phyloP scores from a whole-genome alignment of 768 basidiomycete genomes.

The Panus rudis region DNA sequence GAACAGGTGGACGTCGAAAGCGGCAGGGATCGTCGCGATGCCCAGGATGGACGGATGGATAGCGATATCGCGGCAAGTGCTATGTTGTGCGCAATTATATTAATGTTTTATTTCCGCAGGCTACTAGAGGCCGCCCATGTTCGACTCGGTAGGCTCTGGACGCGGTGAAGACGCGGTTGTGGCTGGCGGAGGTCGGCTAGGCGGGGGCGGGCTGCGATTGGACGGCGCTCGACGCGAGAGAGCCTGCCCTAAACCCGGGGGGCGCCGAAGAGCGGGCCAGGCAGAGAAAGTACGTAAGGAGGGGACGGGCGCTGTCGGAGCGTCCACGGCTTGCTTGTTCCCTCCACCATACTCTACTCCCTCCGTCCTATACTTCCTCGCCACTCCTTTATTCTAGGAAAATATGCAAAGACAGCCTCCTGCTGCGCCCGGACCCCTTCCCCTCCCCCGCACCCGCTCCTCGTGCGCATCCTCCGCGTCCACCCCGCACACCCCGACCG shows the following conservation, averaged over 20 bases:
- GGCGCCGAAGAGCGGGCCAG: conserved; percentile 1
- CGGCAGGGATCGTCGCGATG: too few species aligned
- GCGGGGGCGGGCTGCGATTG: conserved; percentile 1
- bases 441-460: conserved; percentile 43
- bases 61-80: too few species aligned
- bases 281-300: conserved; percentile 3
- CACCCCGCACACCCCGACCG: conserved; percentile 51
- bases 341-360: conserved; percentile 8
- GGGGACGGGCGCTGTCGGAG: background rate
- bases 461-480: conserved; percentile 42
- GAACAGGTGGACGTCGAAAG: too few species aligned
- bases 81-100: too few species aligned
- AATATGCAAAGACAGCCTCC: conserved; percentile 37
- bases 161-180: conserved; percentile 4
- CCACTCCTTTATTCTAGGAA: conserved; percentile 18
- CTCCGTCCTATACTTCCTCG: conserved; percentile 12
- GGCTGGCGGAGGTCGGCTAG: background rate
- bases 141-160: too few species aligned
- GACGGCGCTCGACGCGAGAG: conserved; percentile 2
- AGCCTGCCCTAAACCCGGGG: conserved; percentile 10
- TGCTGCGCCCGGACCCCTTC: conserved; percentile 44
- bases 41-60: too few species aligned
- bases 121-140: too few species aligned
- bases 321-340: conserved; percentile 3
- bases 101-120: too few species aligned